phyloP scores from a whole-genome alignment of 148 eudicot species.

The Silene conica region DNA sequence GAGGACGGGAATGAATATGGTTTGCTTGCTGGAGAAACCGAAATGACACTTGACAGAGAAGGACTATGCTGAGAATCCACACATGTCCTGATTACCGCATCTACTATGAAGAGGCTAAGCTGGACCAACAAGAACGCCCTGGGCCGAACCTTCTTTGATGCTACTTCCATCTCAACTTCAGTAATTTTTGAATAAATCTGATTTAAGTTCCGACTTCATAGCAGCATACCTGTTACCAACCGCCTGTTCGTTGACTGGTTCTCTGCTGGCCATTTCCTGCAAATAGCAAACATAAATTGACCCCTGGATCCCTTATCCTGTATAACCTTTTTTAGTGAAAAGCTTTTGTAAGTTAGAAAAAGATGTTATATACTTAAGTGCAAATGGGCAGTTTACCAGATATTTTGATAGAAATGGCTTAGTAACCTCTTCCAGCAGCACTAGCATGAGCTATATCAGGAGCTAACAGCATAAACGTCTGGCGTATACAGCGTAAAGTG shows the following conservation, averaged over 20 bases:
- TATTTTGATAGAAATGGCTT: too few relatives aligned
- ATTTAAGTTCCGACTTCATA: constrained; percentile 74
- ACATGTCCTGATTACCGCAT: neutral
- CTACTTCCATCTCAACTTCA: constrained; percentile 83
- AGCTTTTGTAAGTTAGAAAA: too few relatives aligned
- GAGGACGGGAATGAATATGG: too few relatives aligned
- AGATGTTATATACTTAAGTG: too few relatives aligned
- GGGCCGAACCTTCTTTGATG: constrained; percentile 79
- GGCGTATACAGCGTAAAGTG: too few relatives aligned
- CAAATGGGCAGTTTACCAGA: too few relatives aligned
- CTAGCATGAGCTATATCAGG: too few relatives aligned
- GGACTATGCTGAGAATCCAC: neutral
- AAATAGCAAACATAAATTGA: neutral
- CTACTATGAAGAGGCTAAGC: constrained; percentile 26
- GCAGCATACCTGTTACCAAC: constrained; percentile 66
- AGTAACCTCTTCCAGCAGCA: too few relatives aligned
- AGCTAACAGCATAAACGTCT: too few relatives aligned
- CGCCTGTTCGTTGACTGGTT: constrained; percentile 80
- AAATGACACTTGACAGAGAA: neutral
- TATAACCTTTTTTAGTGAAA: too few relatives aligned
- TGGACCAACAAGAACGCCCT: constrained; percentile 92
- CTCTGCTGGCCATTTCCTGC: constrained; percentile 49
- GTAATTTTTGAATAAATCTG: constrained; percentile 86
- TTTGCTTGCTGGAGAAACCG: too few relatives aligned
- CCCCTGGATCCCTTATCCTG: too few relatives aligned